Base-by-base conservation (phyloP, 345 rosid species). In the Eucalyptus sp. region DNA sequence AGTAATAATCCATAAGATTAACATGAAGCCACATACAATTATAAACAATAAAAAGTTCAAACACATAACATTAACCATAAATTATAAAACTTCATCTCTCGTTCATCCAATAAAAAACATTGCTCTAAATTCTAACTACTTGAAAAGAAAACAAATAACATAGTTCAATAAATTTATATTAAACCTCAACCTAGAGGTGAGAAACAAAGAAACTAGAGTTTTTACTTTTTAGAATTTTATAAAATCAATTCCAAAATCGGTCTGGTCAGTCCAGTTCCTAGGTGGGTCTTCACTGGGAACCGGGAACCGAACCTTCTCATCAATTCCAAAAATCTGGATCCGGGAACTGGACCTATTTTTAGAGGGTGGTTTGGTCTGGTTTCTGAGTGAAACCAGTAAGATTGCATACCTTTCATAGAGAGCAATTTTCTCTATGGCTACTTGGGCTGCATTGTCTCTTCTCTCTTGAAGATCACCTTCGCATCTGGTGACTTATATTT, bases 231-330 rank as follows among this genome's bases (percentile, higher is more conserved):
- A 22, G 12, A 56, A 24, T 10, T 24, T 56, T 24, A 56, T 56
- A 22, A 56, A 56, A 56, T 56, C 6, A 24, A 24, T 24, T 56
- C 29, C 29, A 56, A 56, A 56, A 24, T 24, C 0, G 1, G 29
- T 5, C 3, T 9, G 1, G 13, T 52, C 24, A 0, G 2, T 52
- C 24, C 1, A 52, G 2, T 24, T 56, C 29, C 29, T 22, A 56
- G 0, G 13, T 22, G 13, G 62, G 62, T 56, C 29, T 56, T 24
- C 62, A 56, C 62, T 56, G 0, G 0, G 1, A 56, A 24, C 1
- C 3, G 2, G 5, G 29, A 56, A 24, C 24, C 24, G 0, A 52
- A 18, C 58, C 24, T 52, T 18, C 58, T 52, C 24, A 52, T 18
- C 24, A 4, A 10, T 56, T 56, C 13, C 13, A 56, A 24, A 56